A percentile compares a stretch with the other conserved stretches of the same genome.
Conservation (phyloP, 352 stramenopile genomes). For the Phytophthora podocarpi region DNA sequence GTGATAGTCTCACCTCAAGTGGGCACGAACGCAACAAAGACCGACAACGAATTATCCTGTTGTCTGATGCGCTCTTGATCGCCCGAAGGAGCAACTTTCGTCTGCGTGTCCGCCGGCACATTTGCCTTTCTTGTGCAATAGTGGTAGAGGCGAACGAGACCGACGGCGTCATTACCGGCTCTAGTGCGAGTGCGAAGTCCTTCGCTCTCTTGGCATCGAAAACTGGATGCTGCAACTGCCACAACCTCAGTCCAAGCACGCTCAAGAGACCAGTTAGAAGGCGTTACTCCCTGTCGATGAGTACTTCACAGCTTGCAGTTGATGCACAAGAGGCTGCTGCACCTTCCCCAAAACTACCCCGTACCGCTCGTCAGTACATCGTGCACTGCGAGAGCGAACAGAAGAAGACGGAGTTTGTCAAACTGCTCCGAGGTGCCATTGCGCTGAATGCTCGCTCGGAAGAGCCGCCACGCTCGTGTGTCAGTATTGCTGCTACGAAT, state of each 20-base stretch:
- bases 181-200: background rate
- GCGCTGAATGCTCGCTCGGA: conserved; percentile 24
- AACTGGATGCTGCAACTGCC: conserved; percentile 58
- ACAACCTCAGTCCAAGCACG: conserved; percentile 50
- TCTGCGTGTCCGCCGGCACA: conserved; percentile 60
- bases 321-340: conserved; percentile 1
- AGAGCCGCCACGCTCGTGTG: conserved; percentile 2
- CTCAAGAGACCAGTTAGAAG: conserved; percentile 42
- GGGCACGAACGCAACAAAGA: conserved; percentile 30
- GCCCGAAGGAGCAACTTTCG: conserved; percentile 51
- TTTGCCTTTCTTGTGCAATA: conserved; percentile 62
- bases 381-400: conserved; percentile 47
- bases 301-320: conserved; percentile 12
- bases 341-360: conserved; percentile 20
- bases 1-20: conserved; percentile 30
- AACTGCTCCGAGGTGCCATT: conserved; percentile 39
- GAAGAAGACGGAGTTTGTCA: conserved; percentile 44
- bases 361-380: conserved; percentile 49
- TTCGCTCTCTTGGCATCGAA: conserved; percentile 60
- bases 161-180: background rate
- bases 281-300: conserved; percentile 33
- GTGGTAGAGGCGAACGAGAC: conserved; percentile 36
- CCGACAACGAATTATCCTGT: conserved; percentile 52
- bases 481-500: conserved; percentile 12
- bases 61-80: conserved; percentile 74